phyloP scores from a whole-genome alignment of 2,329 filamentous ascomycete species.

The Botryosphaeria dothidea region DNA sequence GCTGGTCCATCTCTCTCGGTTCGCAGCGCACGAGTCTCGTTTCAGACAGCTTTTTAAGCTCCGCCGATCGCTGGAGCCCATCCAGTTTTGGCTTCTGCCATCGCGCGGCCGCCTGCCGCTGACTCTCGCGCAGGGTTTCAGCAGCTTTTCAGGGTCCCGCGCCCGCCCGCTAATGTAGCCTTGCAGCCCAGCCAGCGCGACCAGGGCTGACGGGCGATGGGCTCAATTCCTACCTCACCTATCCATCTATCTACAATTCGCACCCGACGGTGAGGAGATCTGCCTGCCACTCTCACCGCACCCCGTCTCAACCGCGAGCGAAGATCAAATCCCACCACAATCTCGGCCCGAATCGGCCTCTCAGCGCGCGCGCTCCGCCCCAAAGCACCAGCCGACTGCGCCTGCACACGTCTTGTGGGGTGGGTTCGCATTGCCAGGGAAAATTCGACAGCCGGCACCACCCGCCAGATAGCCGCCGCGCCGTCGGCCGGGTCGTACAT shows the following conservation, averaged over 20 bases:
- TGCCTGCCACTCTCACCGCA: constrained; percentile 18
- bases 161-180: constrained; percentile 11
- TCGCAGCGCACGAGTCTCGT: constrained; percentile 2
- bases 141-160: neutral
- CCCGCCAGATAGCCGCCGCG: constrained; percentile 9
- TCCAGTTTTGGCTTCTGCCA: neutral
- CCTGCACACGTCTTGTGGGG: neutral
- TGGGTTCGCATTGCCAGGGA: constrained; percentile 3
- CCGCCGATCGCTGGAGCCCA: constrained; percentile 5
- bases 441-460: constrained; percentile 15
- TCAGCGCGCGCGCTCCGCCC: constrained; percentile 1
- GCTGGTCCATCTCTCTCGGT: constrained; percentile 1
- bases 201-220: neutral
- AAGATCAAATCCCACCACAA: constrained; percentile 18
- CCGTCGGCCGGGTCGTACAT: neutral
- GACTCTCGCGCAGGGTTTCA: neutral
- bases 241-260: neutral
- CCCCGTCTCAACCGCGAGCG: constrained; percentile 16
- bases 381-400: constrained; percentile 6
- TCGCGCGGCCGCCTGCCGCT: neutral
- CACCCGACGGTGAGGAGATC: constrained; percentile 11
- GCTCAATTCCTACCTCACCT: constrained; percentile 13
- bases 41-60: constrained; percentile 9
- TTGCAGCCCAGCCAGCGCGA: neutral
- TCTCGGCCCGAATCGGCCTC: constrained; percentile 18